Evolutionary conservation across 202 grass and related monocot genomes (phyloP).

Genomic region (Eragrostis tef): DNA sequence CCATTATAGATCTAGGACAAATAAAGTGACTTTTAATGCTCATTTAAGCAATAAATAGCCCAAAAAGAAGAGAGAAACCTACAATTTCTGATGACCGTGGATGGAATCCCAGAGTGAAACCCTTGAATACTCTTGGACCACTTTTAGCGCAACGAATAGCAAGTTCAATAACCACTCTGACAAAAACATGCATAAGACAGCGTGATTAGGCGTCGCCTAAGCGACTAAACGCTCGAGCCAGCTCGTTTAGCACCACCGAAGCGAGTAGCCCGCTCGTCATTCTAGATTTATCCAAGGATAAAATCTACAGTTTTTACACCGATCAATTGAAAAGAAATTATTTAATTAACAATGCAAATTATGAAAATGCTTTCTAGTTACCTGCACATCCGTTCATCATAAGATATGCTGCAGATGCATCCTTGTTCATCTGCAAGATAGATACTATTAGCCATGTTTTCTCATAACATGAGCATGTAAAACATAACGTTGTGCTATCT

Average conservation of each 20-base stretch:
- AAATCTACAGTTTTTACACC: conserved; percentile 16
- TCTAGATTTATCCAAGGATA: neutral
- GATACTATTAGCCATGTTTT: conserved; percentile 36
- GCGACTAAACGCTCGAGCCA: no score
- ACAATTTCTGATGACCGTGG: conserved; percentile 86
- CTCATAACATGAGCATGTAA: conserved; percentile 12
- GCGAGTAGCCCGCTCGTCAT: no score
- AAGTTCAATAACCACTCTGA: conserved; percentile 72
- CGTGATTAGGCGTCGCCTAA: no score
- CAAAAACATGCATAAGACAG: conserved; percentile 37
- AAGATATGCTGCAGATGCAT: conserved; percentile 77
- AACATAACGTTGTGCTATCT: conserved; percentile 3
- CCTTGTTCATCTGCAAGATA: conserved; percentile 63
- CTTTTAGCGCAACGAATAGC: conserved; percentile 75
- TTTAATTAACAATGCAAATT: conserved; percentile 33
- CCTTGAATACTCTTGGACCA: conserved; percentile 76
- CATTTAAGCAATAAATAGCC: conserved; percentile 3
- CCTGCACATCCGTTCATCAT: conserved; percentile 82
- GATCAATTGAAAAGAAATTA: neutral
- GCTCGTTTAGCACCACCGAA: no score
- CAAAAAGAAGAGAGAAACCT: conserved; percentile 38
- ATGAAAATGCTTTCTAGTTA: conserved; percentile 44
- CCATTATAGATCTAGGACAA: conserved; percentile 82
- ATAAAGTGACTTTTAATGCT: conserved; percentile 39
- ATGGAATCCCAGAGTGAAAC: conserved; percentile 90